Conservation (phyloP, 805 yeast genomes). For the Citeromyces matritensis region DNA sequence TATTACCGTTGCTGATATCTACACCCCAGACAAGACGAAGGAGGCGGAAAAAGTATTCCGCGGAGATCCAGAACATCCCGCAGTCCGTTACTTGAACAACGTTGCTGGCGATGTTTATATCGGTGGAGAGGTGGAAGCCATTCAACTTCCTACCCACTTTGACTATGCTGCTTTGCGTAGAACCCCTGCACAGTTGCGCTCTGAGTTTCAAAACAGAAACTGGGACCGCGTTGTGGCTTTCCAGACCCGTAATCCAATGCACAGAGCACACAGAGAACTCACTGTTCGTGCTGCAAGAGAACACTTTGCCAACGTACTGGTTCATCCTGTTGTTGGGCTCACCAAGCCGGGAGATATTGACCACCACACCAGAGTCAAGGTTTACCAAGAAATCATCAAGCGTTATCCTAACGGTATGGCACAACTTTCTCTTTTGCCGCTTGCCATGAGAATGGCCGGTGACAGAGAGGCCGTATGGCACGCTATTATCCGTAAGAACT, state of each 20-base stretch:
- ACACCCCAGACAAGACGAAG: constrained; percentile 59
- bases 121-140: constrained; percentile 82
- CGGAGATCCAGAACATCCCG: constrained; percentile 97
- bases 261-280: constrained; percentile 92
- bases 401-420: constrained; percentile 94
- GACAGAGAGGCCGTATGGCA: constrained; percentile 98
- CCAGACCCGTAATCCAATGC: constrained; percentile 98
- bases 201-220: constrained; percentile 65
- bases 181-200: constrained; percentile 82
- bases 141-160: constrained; percentile 73
- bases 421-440: constrained; percentile 70
- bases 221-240: constrained; percentile 91
- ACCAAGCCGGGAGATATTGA: constrained; percentile 97
- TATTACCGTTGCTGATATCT: constrained; percentile 64
- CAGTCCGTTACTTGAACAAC: constrained; percentile 56
- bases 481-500: constrained; percentile 90
- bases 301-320: constrained; percentile 72
- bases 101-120: constrained; percentile 72
- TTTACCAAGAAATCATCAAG: constrained; percentile 81
- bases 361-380: constrained; percentile 94
- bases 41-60: constrained; percentile 86
- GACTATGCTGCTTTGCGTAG: constrained; percentile 80
- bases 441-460: constrained; percentile 99
- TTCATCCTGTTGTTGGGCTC: constrained; percentile 94
- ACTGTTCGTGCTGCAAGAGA: constrained; percentile 96